Conservation (phyloP, 1,284 basidiomycete genomes). For the Irpex lacteus region DNA sequence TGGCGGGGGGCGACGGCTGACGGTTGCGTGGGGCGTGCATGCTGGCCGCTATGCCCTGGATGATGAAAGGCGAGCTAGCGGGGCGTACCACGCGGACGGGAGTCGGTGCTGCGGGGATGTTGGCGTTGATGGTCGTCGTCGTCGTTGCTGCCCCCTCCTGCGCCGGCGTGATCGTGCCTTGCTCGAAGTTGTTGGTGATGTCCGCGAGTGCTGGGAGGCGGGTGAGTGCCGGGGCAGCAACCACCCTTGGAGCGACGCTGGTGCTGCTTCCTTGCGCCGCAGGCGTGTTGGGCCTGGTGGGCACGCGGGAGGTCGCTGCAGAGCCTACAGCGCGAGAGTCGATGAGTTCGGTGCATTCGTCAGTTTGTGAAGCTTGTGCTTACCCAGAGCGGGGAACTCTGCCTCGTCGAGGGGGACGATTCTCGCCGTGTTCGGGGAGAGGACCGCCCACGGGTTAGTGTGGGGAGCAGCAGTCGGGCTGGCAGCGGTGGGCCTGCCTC, state of each 20-base stretch:
- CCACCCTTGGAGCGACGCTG: no score
- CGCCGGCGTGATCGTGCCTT: no score
- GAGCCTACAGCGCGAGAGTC: neutral
- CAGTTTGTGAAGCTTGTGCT: neutral
- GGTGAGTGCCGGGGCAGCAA: no score
- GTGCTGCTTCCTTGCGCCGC: no score
- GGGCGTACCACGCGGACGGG: no score
- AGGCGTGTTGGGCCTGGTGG: no score
- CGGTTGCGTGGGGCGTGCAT: neutral
- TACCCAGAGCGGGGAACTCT: neutral
- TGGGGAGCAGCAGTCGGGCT: no score
- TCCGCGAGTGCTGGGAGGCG: no score
- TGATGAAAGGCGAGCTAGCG: neutral
- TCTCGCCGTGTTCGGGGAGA: neutral
- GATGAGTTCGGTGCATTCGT: neutral
- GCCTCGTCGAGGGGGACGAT: neutral
- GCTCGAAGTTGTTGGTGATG: no score
- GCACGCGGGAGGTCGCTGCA: no score
- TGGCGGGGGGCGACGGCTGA: neutral
- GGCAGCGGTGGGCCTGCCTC: no score
- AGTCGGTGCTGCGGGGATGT: neutral
- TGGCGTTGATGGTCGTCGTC: neutral
- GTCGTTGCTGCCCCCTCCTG: no score
- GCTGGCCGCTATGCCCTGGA: neutral
- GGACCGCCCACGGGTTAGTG: neutral